Evolutionary conservation across 495 filamentous ascomycete species (phyloP).

Genomic region (Friedmanniomyces simplex): DNA sequence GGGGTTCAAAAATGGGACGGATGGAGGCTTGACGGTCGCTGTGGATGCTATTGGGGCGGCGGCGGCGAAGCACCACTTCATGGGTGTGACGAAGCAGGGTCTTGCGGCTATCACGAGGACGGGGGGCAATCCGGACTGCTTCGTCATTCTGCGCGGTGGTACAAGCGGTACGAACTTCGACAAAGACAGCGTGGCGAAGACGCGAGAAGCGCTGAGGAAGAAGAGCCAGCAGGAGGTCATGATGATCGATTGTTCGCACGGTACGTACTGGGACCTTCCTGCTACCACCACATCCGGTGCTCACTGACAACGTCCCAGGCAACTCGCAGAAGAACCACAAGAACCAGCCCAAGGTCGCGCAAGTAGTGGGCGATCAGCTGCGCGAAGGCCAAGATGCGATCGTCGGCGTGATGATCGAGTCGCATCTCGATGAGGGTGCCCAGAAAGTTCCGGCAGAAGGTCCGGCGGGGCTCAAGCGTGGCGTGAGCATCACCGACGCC

Average conservation of each 20-base stretch:
- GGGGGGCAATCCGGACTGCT: conserved; percentile 87
- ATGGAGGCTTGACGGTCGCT: conserved; percentile 86
- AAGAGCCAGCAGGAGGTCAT: conserved; percentile 82
- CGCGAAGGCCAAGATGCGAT: conserved; percentile 79
- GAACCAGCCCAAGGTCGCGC: conserved; percentile 89
- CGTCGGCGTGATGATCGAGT: conserved; percentile 97
- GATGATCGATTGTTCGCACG: conserved; percentile 98
- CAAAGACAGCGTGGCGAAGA: conserved; percentile 63
- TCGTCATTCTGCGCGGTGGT: conserved; percentile 88
- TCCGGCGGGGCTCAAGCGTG: conserved; percentile 67
- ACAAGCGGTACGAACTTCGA: conserved; percentile 93
- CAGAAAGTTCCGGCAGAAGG: conserved; percentile 86
- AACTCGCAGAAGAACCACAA: conserved; percentile 66
- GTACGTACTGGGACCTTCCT: conserved; percentile 31
- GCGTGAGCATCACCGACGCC: conserved; percentile 94
- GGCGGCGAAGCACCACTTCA: conserved; percentile 87
- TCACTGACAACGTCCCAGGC: conserved; percentile 34
- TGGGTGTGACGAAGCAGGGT: conserved; percentile 98
- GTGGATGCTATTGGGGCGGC: conserved; percentile 94
- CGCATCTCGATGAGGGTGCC: conserved; percentile 89
- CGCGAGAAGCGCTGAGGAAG: conserved; percentile 69
- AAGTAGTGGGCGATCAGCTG: conserved; percentile 71
- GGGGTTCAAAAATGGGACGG: conserved; percentile 98
- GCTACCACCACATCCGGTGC: not conserved
- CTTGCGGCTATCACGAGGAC: conserved; percentile 91